These are phyloP conservation scores for Solanum virginianum DNA, from an alignment of 257 asterid genomes.

Conservation along the genomic window DNA sequence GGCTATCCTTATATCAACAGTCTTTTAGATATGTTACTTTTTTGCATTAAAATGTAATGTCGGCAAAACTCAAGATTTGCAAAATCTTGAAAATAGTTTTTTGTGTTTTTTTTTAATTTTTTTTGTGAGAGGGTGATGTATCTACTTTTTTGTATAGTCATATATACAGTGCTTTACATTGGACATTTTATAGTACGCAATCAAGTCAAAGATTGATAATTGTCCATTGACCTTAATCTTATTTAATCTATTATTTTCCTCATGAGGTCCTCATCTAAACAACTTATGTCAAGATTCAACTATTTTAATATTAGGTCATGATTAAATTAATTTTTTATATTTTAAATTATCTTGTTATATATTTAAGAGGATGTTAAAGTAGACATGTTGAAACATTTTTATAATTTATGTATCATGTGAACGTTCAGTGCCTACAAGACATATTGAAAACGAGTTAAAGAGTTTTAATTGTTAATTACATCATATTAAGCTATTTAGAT, in stretches of 20 bases:
- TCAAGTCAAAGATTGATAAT: conserved; percentile 1
- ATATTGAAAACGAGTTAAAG: neutral
- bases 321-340: neutral
- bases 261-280: neutral
- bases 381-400: no score
- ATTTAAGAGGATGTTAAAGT: no score
- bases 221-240: neutral
- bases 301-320: neutral
- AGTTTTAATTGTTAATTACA: neutral
- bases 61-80: conserved; percentile 5
- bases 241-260: neutral
- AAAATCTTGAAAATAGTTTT: neutral
- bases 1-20: neutral
- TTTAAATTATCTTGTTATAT: no score
- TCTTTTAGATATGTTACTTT: neutral
- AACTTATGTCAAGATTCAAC: neutral
- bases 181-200: neutral
- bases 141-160: neutral
- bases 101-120: neutral
- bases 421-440: neutral
- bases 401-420: neutral
- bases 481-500: neutral
- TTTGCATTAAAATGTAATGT: conserved; percentile 2
- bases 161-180: neutral
- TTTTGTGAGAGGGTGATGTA: neutral